A percentile compares a stretch with the other conserved stretches of the same genome.
phyloP scores from a whole-genome alignment of 768 basidiomycete genomes.

The Boletellus ananas region DNA sequence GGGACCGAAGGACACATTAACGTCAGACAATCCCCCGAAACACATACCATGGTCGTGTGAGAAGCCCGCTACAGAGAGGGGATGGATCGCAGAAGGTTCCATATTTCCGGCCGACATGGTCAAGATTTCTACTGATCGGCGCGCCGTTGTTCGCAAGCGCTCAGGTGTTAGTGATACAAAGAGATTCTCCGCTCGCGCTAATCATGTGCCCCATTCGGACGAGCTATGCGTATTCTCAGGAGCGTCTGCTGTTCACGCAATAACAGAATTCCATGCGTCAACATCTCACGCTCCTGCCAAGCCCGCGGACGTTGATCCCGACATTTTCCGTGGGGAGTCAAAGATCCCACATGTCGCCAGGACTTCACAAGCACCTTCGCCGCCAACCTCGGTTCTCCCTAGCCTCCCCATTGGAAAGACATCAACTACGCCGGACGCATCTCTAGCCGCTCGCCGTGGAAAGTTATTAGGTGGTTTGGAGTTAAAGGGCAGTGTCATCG shows the following conservation, averaged over 20 bases:
- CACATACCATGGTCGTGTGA: constrained; percentile 31
- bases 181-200: not conserved
- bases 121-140: constrained; percentile 4
- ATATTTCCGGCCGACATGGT: constrained; percentile 22
- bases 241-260: not conserved
- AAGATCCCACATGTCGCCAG: constrained; percentile 2
- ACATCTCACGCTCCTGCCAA: constrained; percentile 2
- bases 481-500: constrained; percentile 15
- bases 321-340: constrained; percentile 4
- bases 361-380: constrained; percentile 1
- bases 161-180: not conserved
- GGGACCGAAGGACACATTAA: constrained; percentile 17
- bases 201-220: constrained; percentile 2
- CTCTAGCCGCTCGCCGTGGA: constrained; percentile 40
- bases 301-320: constrained; percentile 7
- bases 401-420: not conserved
- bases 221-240: constrained; percentile 1
- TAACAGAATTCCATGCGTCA: constrained; percentile 1
- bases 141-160: not conserved
- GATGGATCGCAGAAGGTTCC: constrained; percentile 32
- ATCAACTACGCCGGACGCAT: constrained; percentile 9
- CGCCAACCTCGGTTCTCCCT: not conserved
- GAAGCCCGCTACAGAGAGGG: constrained; percentile 12
- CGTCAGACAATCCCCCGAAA: constrained; percentile 19
- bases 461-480: constrained; percentile 30